A percentile compares a stretch with the other conserved stretches of the same genome.
Conservation (phyloP, 768 basidiomycete genomes). For the Serpula lacrymans region DNA sequence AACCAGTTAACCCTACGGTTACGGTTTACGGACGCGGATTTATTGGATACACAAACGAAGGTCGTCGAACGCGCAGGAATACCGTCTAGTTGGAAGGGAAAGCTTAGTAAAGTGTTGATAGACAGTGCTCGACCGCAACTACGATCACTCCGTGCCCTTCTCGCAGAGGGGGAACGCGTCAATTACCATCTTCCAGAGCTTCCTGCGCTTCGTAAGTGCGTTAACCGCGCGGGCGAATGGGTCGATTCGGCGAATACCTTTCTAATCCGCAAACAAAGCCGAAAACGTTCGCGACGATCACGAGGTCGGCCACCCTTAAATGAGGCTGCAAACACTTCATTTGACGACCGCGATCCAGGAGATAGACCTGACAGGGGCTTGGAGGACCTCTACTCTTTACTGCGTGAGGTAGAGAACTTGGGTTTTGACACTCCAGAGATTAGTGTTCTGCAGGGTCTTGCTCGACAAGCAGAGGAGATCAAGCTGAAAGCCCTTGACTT, state of each 20-base stretch:
- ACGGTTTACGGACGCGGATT: slow-evolving; percentile 77
- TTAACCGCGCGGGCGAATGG: slow-evolving; percentile 82
- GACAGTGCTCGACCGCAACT: slow-evolving; percentile 73
- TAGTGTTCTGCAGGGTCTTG: slow-evolving; percentile 46
- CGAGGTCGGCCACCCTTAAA: slow-evolving; percentile 49
- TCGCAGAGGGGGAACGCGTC: slow-evolving; percentile 88
- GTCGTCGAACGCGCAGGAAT: slow-evolving; percentile 70
- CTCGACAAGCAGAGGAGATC: slow-evolving; percentile 61
- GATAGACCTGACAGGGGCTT: slow-evolving; percentile 71
- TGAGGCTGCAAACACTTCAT: slow-evolving; percentile 34
- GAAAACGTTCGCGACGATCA: slow-evolving; percentile 69
- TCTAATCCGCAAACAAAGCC: slow-evolving; percentile 73
- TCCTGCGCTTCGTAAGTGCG: slow-evolving; percentile 68
- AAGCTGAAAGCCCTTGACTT: slow-evolving; percentile 52
- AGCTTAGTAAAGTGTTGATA: slow-evolving; percentile 60
- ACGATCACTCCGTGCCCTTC: slow-evolving; percentile 74
- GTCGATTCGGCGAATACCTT: slow-evolving; percentile 80
- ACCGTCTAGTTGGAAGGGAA: slow-evolving; percentile 72
- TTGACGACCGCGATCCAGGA: slow-evolving; percentile 46
- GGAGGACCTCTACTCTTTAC: slow-evolving; percentile 64
- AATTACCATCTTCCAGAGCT: slow-evolving; percentile 72
- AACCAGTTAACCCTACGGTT: slow-evolving; percentile 65
- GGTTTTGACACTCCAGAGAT: slow-evolving; percentile 88
- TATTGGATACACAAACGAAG: slow-evolving; percentile 62
- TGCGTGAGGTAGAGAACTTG: slow-evolving; percentile 70